Conservation (phyloP, 1,139 yeast genomes). For the Candida sp. region DNA sequence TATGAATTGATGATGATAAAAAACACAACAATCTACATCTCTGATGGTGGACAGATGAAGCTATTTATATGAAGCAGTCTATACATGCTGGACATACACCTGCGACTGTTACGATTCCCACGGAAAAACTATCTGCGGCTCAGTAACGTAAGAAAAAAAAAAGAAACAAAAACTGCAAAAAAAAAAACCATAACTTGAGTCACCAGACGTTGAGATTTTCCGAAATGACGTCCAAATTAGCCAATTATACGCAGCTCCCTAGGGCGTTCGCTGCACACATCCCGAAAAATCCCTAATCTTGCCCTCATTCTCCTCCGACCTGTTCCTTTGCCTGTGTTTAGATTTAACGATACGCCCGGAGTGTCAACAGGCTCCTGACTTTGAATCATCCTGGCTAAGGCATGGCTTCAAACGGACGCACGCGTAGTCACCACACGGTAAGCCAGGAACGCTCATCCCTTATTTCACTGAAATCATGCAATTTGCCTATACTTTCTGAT, state of each 20-base stretch:
- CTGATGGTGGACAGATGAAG: background rate
- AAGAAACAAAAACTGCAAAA: background rate
- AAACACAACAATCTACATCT: background rate
- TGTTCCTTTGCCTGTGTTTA: background rate
- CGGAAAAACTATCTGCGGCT: background rate
- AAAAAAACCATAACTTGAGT: background rate
- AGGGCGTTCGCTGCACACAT: background rate
- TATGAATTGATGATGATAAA: background rate
- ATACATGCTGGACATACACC: background rate
- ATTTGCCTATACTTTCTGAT: too few species aligned
- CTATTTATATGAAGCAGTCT: slow-evolving; percentile 1
- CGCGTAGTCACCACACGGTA: background rate
- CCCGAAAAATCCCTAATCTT: background rate
- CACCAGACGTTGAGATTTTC: slow-evolving; percentile 2
- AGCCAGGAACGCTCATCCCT: background rate
- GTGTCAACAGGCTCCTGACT: background rate
- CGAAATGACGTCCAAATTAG: background rate
- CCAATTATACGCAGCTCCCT: background rate
- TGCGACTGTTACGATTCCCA: background rate
- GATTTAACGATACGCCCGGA: background rate
- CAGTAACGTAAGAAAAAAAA: background rate
- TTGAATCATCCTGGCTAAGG: background rate
- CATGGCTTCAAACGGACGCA: background rate
- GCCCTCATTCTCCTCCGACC: background rate
- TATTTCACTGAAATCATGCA: too few species aligned